Percentiles rank a stretch among this genome's conserved stretches.
Conservation (phyloP, 1,284 basidiomycete species). For the Pascua guehoae region DNA sequence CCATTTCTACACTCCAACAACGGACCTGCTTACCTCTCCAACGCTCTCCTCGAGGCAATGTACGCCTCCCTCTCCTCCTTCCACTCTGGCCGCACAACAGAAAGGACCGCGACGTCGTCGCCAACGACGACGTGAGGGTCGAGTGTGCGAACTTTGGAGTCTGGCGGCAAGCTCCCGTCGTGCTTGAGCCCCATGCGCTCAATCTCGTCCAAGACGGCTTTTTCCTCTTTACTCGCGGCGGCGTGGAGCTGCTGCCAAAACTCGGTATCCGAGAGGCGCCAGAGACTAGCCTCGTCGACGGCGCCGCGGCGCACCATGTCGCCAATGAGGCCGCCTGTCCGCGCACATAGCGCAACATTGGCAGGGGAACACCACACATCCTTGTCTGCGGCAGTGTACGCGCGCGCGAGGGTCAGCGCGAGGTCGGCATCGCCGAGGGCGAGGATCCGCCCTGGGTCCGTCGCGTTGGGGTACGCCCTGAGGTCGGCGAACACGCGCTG, state of each 20-base stretch:
- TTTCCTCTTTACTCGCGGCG: background rate
- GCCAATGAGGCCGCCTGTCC: slow-evolving; percentile 10
- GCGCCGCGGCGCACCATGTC: slow-evolving; percentile 2
- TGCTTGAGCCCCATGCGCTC: slow-evolving; percentile 1
- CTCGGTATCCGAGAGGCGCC: slow-evolving; percentile 11
- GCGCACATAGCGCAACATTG: slow-evolving; percentile 8
- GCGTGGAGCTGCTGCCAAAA: slow-evolving; percentile 11
- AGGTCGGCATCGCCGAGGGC: slow-evolving; percentile 1
- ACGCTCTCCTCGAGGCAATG: slow-evolving; percentile 4
- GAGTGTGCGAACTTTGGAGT: slow-evolving; percentile 14
- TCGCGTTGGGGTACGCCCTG: slow-evolving; percentile 1
- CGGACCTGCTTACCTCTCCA: background rate
- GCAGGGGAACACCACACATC: slow-evolving; percentile 15
- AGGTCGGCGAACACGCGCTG: slow-evolving; percentile 3
- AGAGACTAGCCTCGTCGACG: slow-evolving; percentile 9
- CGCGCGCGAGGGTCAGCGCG: slow-evolving; percentile 10
- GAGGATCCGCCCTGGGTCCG: slow-evolving; percentile 4
- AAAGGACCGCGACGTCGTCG: background rate
- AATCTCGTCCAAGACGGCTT: slow-evolving; percentile 3
- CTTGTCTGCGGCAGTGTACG: slow-evolving; percentile 7
- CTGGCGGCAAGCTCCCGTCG: background rate
- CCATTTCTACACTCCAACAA: too few species aligned
- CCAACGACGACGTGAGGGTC: slow-evolving; percentile 13
- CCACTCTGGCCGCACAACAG: slow-evolving; percentile 4
- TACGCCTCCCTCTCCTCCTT: slow-evolving; percentile 7